Evolutionary conservation across 306 rosid species (phyloP).

Genomic region (Citrullus amarus): DNA sequence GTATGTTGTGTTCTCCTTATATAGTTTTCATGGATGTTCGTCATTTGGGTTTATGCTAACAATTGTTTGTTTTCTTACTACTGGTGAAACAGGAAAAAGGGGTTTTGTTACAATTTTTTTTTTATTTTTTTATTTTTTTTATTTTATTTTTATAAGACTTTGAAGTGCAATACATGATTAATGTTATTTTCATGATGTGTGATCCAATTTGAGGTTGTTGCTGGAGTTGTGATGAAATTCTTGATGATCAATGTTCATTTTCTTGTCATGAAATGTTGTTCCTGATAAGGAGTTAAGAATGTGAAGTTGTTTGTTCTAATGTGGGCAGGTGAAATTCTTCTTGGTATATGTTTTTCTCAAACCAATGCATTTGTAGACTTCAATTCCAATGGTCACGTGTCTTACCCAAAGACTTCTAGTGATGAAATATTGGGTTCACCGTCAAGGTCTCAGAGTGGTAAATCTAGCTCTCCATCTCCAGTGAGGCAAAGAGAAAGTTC

Average conservation of each 20-base stretch:
- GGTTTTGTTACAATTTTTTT: background rate
- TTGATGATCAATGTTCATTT: background rate
- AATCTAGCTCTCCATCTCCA: conserved; percentile 46
- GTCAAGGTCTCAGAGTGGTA: conserved; percentile 21
- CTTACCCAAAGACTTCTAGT: conserved; percentile 4
- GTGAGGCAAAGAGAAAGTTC: conserved; percentile 36
- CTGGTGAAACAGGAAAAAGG: background rate
- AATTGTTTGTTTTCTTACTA: background rate
- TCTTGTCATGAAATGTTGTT: background rate
- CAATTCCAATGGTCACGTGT: conserved; percentile 6
- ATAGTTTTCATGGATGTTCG: background rate
- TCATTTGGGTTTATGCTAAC: background rate
- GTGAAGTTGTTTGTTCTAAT: conserved; percentile 15
- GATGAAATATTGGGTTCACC: conserved; percentile 28
- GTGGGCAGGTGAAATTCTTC: conserved; percentile 60
- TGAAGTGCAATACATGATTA: background rate
- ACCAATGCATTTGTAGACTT: conserved; percentile 28
- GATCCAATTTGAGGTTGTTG: background rate
- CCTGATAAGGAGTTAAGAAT: background rate
- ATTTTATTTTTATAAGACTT: background rate
- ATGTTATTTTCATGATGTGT: background rate
- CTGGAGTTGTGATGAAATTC: background rate
- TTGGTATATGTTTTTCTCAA: conserved; percentile 30
- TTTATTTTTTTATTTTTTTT: background rate
- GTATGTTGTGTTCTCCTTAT: conserved; percentile 23